A percentile compares a stretch with the other conserved stretches of the same genome.
These are phyloP conservation scores for Phytophthora boehmeriae DNA, from an alignment of 352 stramenopile species.

Conservation along the genomic window DNA sequence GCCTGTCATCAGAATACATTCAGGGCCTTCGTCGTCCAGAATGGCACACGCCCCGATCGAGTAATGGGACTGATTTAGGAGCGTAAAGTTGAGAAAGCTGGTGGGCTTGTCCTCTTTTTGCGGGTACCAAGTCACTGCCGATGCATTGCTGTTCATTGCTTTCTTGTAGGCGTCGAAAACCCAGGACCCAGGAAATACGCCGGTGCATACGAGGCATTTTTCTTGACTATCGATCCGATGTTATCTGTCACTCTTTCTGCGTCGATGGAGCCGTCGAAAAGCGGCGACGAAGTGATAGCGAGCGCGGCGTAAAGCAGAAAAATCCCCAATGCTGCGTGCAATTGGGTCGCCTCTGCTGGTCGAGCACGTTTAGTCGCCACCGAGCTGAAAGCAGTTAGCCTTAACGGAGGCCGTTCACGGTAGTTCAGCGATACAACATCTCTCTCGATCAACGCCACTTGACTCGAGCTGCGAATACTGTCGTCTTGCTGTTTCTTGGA, in stretches of 20 bases:
- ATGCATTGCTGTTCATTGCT: constrained; percentile 29
- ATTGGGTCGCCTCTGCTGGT: constrained; percentile 21
- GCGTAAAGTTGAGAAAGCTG: constrained; percentile 40
- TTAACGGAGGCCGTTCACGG: constrained; percentile 19
- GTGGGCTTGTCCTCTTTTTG: constrained; percentile 35
- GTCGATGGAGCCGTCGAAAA: constrained; percentile 43
- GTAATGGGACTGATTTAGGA: constrained; percentile 19
- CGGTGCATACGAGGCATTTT: constrained; percentile 43
- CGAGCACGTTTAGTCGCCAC: background rate
- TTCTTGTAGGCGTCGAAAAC: constrained; percentile 30
- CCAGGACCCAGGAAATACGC: constrained; percentile 34
- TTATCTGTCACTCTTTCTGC: constrained; percentile 35
- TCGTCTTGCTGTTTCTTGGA: background rate
- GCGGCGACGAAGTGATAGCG: constrained; percentile 32
- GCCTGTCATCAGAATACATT: constrained; percentile 48
- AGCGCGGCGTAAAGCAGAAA: constrained; percentile 38
- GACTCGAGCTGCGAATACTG: constrained; percentile 18
- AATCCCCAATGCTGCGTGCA: constrained; percentile 27
- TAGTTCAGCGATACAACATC: constrained; percentile 35
- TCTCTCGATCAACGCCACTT: constrained; percentile 21
- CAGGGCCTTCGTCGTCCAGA: constrained; percentile 26
- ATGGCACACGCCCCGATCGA: constrained; percentile 32
- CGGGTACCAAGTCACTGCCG: constrained; percentile 34
- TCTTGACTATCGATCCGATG: constrained; percentile 36
- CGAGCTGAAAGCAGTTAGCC: constrained; percentile 7